Evolutionary conservation across 1,284 basidiomycete species (phyloP), one percentile per base, ranked within the genome.

Genomic region (Termitomyces sp.): DNA sequence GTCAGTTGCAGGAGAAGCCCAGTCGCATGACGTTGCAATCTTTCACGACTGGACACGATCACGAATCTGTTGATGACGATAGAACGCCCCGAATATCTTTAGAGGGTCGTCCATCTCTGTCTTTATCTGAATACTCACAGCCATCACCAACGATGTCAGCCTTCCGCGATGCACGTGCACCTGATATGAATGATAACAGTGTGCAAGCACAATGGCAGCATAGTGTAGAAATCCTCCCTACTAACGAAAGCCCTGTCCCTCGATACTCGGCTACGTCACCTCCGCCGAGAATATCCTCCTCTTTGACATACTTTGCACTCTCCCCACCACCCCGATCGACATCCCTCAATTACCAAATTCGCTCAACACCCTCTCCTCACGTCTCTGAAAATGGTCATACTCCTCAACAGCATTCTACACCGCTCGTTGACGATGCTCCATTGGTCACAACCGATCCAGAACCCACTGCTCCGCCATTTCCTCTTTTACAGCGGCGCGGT

Each of bases 101-200:
- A 26, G 64, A 64, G 37, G 69, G 68, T 53, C 64, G 73, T 33
- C 73, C 70, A 11, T 84, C 83, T 16, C 59, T 80, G 28, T 39
- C 37, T 19, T 19, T 5, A 16, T 84, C 81, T 6, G 77, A 81
- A 49, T 82, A 83, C 62, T 74, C 74, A 4, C 73, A 74, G 57
- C 62, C 77, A 3, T 88, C 86, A 3, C 86, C 86, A 1, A 84
- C 86, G 1, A 80, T 76, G 13, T 88, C 86, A 21, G 84, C 83
- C 11, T 88, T 89, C 68, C 79, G 80, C 30, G 84, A 87, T 57
- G 77, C 75, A 6, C 64, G n/a, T n/a, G n/a, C 80, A 72, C 70
- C 52, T 66, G 64, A 34, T 58, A 66, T 58, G 62, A 66, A 62
- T 61, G 60, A 54, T 49, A 38, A 54, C 35, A 60, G 64, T 30